These are phyloP conservation scores for Madurella mycetomatis DNA, from an alignment of 2,329 filamentous ascomycete species.

Conservation along the genomic window DNA sequence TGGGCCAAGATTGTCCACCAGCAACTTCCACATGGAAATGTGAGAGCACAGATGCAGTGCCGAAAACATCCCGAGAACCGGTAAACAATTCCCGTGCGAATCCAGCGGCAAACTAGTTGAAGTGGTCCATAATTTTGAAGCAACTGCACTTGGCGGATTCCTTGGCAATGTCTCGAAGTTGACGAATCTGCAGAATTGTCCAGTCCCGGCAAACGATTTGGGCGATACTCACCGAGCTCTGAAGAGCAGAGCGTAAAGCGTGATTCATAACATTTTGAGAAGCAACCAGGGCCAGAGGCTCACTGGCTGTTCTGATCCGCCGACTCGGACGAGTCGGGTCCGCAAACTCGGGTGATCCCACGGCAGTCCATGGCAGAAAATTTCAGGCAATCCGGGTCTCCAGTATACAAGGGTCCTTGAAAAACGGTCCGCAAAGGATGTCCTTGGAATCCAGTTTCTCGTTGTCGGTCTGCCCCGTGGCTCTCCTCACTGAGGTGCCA, in stretches of 20 bases:
- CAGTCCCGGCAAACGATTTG: constrained; percentile 1
- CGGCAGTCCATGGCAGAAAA: constrained; percentile 10
- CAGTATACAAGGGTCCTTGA: not conserved
- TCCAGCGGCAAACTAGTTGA: too few species aligned
- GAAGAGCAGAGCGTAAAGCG: not conserved
- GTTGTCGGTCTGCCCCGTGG: constrained; percentile 2
- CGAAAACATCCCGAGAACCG: not conserved
- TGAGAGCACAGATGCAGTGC: too few species aligned
- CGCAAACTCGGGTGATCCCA: not conserved
- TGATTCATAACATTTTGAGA: constrained; percentile 6
- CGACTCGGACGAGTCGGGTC: constrained; percentile 20
- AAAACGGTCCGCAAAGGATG: not conserved
- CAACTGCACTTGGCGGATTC: not conserved
- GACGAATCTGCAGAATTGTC: not conserved
- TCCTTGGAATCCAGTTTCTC: not conserved
- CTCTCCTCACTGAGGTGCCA: constrained; percentile 24
- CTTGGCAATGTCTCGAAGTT: not conserved
- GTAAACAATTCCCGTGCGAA: too few species aligned
- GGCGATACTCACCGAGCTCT: constrained; percentile 11
- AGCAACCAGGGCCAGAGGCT: constrained; percentile 4
- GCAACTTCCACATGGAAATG: too few species aligned
- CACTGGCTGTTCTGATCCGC: constrained; percentile 8
- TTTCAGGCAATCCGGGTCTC: not conserved
- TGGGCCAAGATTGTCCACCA: too few species aligned
- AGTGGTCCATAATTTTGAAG: too few species aligned